Evolutionary conservation across 2,329 filamentous ascomycete genomes (phyloP), one percentile per base, ranked within the genome.

Genomic region (Sclerotinia trifoliorum): DNA sequence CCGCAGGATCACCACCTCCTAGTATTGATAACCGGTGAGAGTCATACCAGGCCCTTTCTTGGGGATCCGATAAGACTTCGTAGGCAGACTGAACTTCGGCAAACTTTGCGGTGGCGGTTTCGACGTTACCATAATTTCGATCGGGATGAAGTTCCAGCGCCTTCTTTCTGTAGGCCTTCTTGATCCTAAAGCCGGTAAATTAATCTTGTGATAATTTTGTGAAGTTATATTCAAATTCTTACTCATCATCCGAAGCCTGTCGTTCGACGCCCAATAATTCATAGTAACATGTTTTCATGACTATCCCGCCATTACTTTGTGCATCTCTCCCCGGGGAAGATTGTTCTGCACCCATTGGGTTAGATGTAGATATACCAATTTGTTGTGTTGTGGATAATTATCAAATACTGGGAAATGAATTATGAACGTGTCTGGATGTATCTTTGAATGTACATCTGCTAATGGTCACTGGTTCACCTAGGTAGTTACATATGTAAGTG

Each of bases 31-130:
- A 89, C 70, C 93, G 90, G 77, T 99, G 95, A 3, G 93, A 93
- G 80, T 99, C 94, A 81, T 99, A 99, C 95, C 95, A 99, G 44
- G 94, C 90, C 74, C 95, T 88, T 79, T 99, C 95, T 78, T 99
- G 94, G 15, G 93, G 89, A 78, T 99, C 95, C 1, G 94, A 96
- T 1, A 99, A 86, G n/a, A 99, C 88, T 78, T 98, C 93, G 78
- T 99, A 96, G 58, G 95, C 95, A 48, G 93, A 86, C 78, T 97
- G 94, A 39, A 98, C 85, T 77, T 97, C 93, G 62, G 95, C 93
- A 78, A 99, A 99, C 65, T 89, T 88, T 73, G 84, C 86, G 1
- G 95, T 99, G 2, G 94, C 89, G 71, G 88, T 86, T 75, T 96
- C 93, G 70, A 90, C 89, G 76, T 97, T 90, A 74, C 91, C 90